These are phyloP conservation scores for Prunus kanzakura DNA, from an alignment of 306 rosid species.

Conservation along the genomic window DNA sequence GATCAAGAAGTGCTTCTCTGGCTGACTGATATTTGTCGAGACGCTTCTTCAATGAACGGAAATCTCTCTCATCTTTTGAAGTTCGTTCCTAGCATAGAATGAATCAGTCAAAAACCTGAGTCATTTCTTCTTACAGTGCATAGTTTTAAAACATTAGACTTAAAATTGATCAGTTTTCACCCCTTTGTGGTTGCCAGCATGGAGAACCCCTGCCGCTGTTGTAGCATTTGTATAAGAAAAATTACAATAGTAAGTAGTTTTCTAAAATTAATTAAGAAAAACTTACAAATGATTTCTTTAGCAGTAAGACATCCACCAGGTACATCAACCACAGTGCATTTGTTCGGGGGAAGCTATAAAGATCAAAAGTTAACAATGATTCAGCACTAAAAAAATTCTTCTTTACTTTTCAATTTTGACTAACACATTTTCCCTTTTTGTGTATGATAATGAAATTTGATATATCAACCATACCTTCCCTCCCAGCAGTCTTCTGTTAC, in stretches of 20 bases:
- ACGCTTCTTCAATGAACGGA: conserved; percentile 90
- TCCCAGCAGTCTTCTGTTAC: conserved; percentile 89
- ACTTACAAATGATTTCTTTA: conserved; percentile 91
- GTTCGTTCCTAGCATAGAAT: conserved; percentile 59
- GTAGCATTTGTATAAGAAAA: background rate
- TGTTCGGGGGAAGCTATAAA: conserved; percentile 73
- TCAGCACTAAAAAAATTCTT: conserved; percentile 10
- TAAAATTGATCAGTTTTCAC: background rate
- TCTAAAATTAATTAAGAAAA: conserved; percentile 10
- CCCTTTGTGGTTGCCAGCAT: background rate
- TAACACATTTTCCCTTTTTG: background rate
- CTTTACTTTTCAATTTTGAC: background rate
- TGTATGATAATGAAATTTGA: background rate
- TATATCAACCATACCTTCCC: conserved; percentile 58
- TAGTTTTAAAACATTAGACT: background rate
- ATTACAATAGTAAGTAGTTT: background rate
- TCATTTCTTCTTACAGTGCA: background rate
- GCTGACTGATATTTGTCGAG: conserved; percentile 67
- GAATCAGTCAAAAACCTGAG: conserved; percentile 5
- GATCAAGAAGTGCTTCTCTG: conserved; percentile 76
- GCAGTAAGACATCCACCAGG: conserved; percentile 75
- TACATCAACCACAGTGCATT: conserved; percentile 87
- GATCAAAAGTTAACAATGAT: conserved; percentile 17
- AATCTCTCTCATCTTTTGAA: conserved; percentile 74
- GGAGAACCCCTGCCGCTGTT: background rate